Percentiles rank a stretch among this genome's conserved stretches.
phyloP scores from a whole-genome alignment of 108 stramenopile genomes.

The Cyclotella atomus region DNA sequence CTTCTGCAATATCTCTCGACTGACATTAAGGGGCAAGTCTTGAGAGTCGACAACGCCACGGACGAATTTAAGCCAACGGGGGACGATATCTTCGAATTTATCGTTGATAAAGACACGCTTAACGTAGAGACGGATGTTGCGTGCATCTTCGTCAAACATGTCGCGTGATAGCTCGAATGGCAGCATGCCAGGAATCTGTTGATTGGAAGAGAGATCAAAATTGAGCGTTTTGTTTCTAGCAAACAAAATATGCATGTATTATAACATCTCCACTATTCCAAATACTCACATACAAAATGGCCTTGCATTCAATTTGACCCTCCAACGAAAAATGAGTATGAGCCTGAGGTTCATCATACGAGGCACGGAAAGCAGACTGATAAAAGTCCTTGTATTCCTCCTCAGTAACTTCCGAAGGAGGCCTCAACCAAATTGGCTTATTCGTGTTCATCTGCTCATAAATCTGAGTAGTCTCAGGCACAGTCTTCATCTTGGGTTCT shows the following conservation, averaged over 20 bases:
- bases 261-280: too few relatives aligned
- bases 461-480: slow-evolving; percentile 82
- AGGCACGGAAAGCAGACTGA: slow-evolving; percentile 88
- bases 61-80: slow-evolving; percentile 97
- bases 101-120: slow-evolving; percentile 99
- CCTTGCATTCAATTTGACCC: slow-evolving; percentile 98
- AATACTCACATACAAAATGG: slow-evolving; percentile 93
- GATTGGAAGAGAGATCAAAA: too few relatives aligned
- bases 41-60: slow-evolving; percentile 95
- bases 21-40: slow-evolving; percentile 96
- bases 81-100: slow-evolving; percentile 97
- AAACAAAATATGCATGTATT: too few relatives aligned
- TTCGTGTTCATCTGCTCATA: slow-evolving; percentile 95
- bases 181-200: slow-evolving; percentile 93
- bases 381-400: slow-evolving; percentile 97
- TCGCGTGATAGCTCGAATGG: slow-evolving; percentile 95
- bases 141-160: slow-evolving; percentile 96
- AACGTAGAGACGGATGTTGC: slow-evolving; percentile 95
- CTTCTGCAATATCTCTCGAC: slow-evolving; percentile 98
- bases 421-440: slow-evolving; percentile 97
- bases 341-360: slow-evolving; percentile 92
- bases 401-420: slow-evolving; percentile 88
- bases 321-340: slow-evolving; percentile 95
- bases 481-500: slow-evolving; percentile 96
- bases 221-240: too few relatives aligned